Evolutionary conservation across 306 rosid genomes (phyloP), one percentile per base, ranked within the genome.

Genomic region (Abrus precatorius): DNA sequence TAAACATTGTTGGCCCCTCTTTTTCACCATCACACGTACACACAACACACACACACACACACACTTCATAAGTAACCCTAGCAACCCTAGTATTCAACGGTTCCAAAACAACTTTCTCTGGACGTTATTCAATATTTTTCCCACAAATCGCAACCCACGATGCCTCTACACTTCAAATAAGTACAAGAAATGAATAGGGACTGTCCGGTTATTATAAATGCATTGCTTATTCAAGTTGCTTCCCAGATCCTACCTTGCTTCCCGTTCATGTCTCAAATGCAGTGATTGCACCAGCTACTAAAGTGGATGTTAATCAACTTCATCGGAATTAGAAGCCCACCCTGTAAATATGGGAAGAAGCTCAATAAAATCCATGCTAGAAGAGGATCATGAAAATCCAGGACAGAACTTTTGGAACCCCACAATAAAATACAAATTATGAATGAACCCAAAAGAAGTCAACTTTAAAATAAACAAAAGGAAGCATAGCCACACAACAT

Each of bases 281-380:
- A 63, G 86, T 83, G 75, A 86, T 71, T 83, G 80, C 80, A 40
- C 84, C 87, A 80, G 28, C 87, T 71, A 72, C 55, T 38, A 54
- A 75, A 72, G 59, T 66, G 65, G 48, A 44, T 72, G 48, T 33
- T 59, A 60, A 27, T 80, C n/a, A 86, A 83, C 34, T 53, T 53
- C 89, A 73, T 83, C 1, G 87, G 87, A 83, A 83, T 84, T 82
- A 86, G 87, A 84, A 86, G 89, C 87, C 83, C 82, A 66, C 87
- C 83, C 75, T 56, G 68, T 76, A 55, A 85, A 55, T 57, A 76
- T 57, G 62, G 76, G 56, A 50, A 32, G 36, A 59, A 44, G 36
- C 44, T 73, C 69, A 43, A 81, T 49, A 28, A 76, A 75, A 50
- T 68, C 30, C 52, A 54, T 28, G 61, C 65, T 49, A 57, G 59